These are phyloP conservation scores for Casaregolazyma suthepensis DNA, from an alignment of 1,139 yeast genomes.

Conservation along the genomic window DNA sequence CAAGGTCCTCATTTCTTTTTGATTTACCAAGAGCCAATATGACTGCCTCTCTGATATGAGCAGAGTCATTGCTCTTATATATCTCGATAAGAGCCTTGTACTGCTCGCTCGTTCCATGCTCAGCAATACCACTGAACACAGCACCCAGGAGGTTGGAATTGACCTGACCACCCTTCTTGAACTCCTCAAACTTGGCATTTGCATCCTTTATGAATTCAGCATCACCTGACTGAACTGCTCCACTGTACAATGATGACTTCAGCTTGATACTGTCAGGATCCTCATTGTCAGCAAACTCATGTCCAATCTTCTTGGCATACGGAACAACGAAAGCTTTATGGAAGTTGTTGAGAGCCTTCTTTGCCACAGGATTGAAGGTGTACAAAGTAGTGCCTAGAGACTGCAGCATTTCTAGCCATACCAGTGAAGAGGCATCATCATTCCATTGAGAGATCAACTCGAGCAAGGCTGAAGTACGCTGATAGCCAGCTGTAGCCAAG, in stretches of 20 bases:
- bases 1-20: conserved; percentile 49
- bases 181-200: conserved; percentile 2
- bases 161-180: conserved; percentile 41
- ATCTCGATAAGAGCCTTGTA: conserved; percentile 46
- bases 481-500: conserved; percentile 66
- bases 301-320: conserved; percentile 59
- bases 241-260: conserved; percentile 63
- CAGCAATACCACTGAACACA: conserved; percentile 49
- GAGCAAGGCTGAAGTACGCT: conserved; percentile 59
- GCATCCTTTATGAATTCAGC: conserved; percentile 39
- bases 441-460: conserved; percentile 64
- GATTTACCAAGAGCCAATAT: conserved; percentile 71
- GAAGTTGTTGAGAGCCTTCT: conserved; percentile 54
- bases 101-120: conserved; percentile 40
- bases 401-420: conserved; percentile 66
- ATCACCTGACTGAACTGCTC: conserved; percentile 68
- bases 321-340: conserved; percentile 53
- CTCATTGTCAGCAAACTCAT: conserved; percentile 58
- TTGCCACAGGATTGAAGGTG: conserved; percentile 68
- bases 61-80: conserved; percentile 51
- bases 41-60: conserved; percentile 67
- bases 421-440: conserved; percentile 42
- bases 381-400: conserved; percentile 50
- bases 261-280: conserved; percentile 69
- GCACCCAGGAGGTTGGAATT: conserved; percentile 75